These are phyloP conservation scores for Hyphodiscus sp. DNA, from an alignment of 2,329 filamentous ascomycete species.

Conservation along the genomic window DNA sequence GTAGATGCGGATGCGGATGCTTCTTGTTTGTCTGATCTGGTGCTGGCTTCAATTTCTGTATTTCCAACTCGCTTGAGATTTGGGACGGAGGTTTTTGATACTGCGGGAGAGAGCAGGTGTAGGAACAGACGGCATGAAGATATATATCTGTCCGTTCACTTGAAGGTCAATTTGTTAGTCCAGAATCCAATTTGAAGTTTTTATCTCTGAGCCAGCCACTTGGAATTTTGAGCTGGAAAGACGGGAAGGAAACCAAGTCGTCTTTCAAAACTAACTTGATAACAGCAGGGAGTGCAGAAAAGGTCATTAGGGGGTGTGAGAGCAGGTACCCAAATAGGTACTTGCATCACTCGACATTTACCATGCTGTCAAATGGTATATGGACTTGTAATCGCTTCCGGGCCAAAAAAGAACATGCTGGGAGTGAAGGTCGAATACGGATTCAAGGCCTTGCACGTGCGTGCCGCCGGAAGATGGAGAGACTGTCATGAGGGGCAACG, in stretches of 20 bases:
- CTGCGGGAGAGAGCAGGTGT: background rate
- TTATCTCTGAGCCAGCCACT: background rate
- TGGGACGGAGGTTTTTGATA: background rate
- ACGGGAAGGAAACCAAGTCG: background rate
- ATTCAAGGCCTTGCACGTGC: background rate
- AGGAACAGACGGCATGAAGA: background rate
- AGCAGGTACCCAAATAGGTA: background rate
- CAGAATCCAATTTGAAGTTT: background rate
- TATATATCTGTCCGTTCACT: background rate
- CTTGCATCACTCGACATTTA: background rate
- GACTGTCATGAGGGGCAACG: background rate
- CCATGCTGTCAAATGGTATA: background rate
- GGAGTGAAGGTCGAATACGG: background rate
- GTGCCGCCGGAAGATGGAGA: background rate
- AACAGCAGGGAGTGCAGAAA: background rate
- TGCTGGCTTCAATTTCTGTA: background rate
- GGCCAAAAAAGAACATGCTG: background rate
- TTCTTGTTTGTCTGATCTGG: background rate
- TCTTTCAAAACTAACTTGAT: background rate
- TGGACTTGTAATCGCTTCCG: background rate
- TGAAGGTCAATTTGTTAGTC: too few species aligned
- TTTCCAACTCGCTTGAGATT: background rate
- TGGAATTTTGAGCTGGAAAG: background rate
- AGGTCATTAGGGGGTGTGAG: background rate
- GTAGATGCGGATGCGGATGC: background rate